phyloP scores from a whole-genome alignment of 2,329 filamentous ascomycete genomes.

The Monosporascus sp. region DNA sequence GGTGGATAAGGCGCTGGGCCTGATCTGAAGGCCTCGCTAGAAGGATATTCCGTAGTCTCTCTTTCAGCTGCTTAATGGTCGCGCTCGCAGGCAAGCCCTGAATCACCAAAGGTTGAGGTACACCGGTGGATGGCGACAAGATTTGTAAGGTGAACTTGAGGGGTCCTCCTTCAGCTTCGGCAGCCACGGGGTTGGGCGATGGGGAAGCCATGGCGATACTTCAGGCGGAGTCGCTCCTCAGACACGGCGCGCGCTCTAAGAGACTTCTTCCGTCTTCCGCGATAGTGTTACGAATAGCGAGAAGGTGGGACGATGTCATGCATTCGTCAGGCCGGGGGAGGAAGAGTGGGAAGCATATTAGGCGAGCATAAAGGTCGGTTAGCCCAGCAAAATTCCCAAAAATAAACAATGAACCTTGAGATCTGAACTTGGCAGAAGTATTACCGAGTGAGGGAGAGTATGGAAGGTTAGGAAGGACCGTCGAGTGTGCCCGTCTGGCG shows the following conservation, averaged over 20 bases:
- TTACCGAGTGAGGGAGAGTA: not conserved
- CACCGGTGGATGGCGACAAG: constrained; percentile 52
- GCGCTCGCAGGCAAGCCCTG: constrained; percentile 42
- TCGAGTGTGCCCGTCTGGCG: too few relatives aligned
- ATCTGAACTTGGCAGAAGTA: not conserved
- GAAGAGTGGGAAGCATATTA: not conserved
- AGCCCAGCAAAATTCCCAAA: too few relatives aligned
- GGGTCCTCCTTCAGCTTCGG: constrained; percentile 17
- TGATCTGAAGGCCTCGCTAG: constrained; percentile 45
- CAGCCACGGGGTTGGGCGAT: constrained; percentile 19
- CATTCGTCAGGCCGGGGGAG: not conserved
- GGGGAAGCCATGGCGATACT: constrained; percentile 34
- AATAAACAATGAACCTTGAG: too few relatives aligned
- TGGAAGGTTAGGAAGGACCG: too few relatives aligned
- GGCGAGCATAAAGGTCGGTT: not conserved
- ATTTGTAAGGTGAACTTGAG: constrained; percentile 50
- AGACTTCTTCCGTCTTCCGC: not conserved
- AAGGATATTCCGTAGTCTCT: constrained; percentile 48
- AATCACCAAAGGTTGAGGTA: constrained; percentile 46
- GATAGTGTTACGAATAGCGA: not conserved
- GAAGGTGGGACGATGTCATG: not conserved
- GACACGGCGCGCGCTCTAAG: not conserved
- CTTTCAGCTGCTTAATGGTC: constrained; percentile 53
- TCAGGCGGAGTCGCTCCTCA: too few relatives aligned
- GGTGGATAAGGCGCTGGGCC: constrained; percentile 55